Percentiles rank a stretch among this genome's conserved stretches.
Evolutionary conservation across 225 moss, liverwort and hornwort genomes (phyloP).

Genomic region (Antitrichia curtipendula): DNA sequence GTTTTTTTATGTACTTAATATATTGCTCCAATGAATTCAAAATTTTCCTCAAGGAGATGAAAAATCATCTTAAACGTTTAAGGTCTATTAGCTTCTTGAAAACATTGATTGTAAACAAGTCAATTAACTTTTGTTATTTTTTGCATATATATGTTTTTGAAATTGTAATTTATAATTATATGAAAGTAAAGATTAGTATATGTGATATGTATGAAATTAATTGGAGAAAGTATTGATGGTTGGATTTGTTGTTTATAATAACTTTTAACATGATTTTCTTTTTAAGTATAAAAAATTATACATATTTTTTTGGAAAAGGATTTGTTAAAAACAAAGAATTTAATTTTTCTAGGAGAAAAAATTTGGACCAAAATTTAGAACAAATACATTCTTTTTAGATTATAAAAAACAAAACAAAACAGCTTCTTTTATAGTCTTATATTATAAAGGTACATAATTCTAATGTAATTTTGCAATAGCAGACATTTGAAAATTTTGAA

Average conservation of each 20-base stretch:
- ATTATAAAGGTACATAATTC: neutral
- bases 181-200: neutral
- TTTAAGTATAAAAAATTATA: too few species aligned
- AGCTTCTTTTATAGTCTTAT: neutral
- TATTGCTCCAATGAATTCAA: neutral
- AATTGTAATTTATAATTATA: neutral
- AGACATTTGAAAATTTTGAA: neutral
- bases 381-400: too few species aligned
- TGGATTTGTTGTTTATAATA: neutral
- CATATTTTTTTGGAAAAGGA: rapidly evolving
- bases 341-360: too few species aligned
- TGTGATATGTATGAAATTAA: neutral
- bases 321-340: neutral
- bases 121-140: neutral
- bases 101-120: neutral
- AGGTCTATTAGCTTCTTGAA: too few species aligned
- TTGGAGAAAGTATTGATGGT: neutral
- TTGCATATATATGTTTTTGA: neutral
- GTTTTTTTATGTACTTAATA: too few species aligned
- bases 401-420: neutral
- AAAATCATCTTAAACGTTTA: neutral
- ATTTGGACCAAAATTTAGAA: neutral
- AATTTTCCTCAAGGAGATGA: neutral
- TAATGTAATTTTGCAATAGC: neutral
- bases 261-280: neutral